phyloP scores from a whole-genome alignment of 495 filamentous ascomycete species.

The Tuber microsphaerosporum region DNA sequence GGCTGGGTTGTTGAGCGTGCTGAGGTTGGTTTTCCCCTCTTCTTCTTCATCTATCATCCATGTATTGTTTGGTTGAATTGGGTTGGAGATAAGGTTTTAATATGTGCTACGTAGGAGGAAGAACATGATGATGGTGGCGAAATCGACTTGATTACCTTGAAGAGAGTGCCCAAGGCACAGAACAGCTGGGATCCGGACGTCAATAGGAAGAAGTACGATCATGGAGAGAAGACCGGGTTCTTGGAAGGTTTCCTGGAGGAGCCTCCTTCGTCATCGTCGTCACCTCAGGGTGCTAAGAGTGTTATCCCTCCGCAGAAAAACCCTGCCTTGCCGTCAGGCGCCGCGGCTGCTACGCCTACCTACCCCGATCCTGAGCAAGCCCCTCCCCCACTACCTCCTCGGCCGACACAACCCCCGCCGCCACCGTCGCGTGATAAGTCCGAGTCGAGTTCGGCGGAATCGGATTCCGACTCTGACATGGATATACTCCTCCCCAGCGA shows the following conservation, averaged over 20 bases:
- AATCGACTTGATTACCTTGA: conserved; percentile 26
- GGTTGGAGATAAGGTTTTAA: conserved; percentile 2
- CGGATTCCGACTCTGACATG: conserved; percentile 16
- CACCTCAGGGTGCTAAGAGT: background rate
- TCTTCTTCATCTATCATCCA: background rate
- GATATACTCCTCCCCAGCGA: conserved; percentile 23
- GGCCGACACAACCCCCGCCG: background rate
- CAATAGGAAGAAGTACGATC: background rate
- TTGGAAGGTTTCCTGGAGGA: background rate
- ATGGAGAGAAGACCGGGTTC: background rate
- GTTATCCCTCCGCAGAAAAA: background rate
- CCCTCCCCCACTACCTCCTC: background rate
- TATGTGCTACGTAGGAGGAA: background rate
- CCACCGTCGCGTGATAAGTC: background rate
- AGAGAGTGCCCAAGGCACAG: conserved; percentile 6
- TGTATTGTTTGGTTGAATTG: background rate
- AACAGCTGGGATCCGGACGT: background rate
- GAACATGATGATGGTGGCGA: conserved; percentile 7
- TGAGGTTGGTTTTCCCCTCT: background rate
- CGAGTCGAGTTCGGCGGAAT: background rate
- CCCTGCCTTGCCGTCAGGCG: background rate
- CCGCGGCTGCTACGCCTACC: background rate
- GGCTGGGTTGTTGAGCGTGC: conserved; percentile 14
- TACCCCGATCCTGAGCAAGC: background rate
- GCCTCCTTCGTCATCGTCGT: background rate